phyloP scores from a whole-genome alignment of 78 protist species.

The Guillardia theta region DNA sequence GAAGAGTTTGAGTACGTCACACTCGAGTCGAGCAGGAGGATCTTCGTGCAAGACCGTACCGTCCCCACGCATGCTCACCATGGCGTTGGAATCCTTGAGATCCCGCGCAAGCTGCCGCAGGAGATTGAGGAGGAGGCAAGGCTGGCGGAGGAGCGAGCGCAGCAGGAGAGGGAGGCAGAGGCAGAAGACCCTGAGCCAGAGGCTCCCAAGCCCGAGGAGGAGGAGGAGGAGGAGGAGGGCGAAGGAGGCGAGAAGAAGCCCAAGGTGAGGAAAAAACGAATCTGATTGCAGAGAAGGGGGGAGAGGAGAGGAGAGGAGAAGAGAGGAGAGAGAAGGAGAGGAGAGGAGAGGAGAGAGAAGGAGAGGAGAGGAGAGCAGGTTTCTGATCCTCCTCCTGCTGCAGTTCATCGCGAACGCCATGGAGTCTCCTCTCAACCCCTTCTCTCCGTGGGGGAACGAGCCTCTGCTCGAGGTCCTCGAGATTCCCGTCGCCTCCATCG shows the following conservation, averaged over 20 bases:
- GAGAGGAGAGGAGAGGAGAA: no score
- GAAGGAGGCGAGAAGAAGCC: not conserved
- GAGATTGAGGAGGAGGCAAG: not conserved
- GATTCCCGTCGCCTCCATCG: not conserved
- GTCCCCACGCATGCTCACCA: no score
- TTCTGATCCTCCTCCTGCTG: not conserved
- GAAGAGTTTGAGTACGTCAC: slow-evolving; percentile 16
- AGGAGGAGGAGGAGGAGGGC: not conserved
- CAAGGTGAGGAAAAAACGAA: no score
- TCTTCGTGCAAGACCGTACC: no score
- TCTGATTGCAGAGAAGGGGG: no score
- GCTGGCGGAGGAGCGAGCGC: slow-evolving; percentile 13
- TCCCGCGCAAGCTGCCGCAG: not conserved
- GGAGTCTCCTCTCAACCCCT: slow-evolving; percentile 21
- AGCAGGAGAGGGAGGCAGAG: not conserved
- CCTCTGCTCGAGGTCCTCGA: slow-evolving; percentile 32
- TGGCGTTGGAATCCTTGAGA: not conserved
- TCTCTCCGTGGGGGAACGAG: slow-evolving; percentile 8
- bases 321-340: no score
- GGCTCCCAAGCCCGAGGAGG: not conserved
- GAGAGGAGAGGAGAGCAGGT: not conserved
- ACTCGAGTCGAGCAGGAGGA: no score
- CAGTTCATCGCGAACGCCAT: not conserved
- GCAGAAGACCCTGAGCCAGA: not conserved
- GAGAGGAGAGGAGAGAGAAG: no score